A percentile compares a stretch with the other conserved stretches of the same genome.
phyloP scores from a whole-genome alignment of 2,329 filamentous ascomycete genomes.

The Amauroascus verrucosus region DNA sequence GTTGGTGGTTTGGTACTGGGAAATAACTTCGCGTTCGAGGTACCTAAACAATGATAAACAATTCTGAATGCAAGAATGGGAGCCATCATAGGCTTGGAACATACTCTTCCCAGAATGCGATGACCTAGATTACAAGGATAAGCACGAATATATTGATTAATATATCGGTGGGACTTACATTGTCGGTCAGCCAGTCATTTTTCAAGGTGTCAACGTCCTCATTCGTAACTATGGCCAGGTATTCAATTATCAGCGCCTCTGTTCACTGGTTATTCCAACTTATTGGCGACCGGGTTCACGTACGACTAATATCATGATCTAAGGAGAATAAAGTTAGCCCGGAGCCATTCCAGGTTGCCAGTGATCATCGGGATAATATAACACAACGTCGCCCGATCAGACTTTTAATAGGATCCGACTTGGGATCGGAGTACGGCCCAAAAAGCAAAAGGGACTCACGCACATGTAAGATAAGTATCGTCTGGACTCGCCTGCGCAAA shows the following conservation, averaged over 20 bases:
- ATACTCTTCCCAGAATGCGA: conserved; percentile 96
- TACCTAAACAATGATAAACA: conserved; percentile 41
- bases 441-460: conserved; percentile 31
- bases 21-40: conserved; percentile 79
- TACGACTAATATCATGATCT: conserved; percentile 59
- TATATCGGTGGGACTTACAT: conserved; percentile 46
- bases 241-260: conserved; percentile 2
- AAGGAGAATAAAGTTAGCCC: conserved; percentile 8
- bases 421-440: too few species aligned
- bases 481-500: conserved; percentile 45
- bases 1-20: conserved; percentile 66
- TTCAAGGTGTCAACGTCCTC: conserved; percentile 83
- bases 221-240: conserved; percentile 56
- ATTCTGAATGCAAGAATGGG: conserved; percentile 7
- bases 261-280: neutral
- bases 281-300: conserved; percentile 23
- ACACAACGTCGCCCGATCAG: conserved; percentile 17
- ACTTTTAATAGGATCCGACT: neutral
- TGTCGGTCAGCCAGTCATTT: conserved; percentile 94
- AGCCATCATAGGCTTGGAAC: conserved; percentile 19
- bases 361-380: conserved; percentile 5
- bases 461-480: conserved; percentile 61
- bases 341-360: neutral
- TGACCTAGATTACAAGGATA: conserved; percentile 51
- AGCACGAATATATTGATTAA: neutral